phyloP scores from a whole-genome alignment of 352 stramenopile genomes.

The Poterioochromonas sp. region DNA sequence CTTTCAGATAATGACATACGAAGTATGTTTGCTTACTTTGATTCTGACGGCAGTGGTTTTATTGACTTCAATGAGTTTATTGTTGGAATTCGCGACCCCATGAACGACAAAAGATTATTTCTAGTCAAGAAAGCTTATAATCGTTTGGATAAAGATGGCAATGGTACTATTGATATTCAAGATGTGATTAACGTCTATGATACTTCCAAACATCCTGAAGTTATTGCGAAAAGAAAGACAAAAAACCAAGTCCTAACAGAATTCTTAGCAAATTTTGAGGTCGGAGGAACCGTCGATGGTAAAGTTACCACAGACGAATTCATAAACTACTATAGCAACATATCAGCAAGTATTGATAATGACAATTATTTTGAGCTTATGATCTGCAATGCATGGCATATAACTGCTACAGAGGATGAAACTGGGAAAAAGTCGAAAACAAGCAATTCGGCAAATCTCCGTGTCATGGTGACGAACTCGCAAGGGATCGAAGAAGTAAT shows the following conservation, averaged over 20 bases:
- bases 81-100: slow-evolving; percentile 59
- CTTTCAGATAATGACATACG: slow-evolving; percentile 18
- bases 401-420: slow-evolving; percentile 62
- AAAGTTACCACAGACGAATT: slow-evolving; percentile 66
- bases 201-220: slow-evolving; percentile 66
- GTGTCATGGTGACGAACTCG: slow-evolving; percentile 53
- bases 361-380: slow-evolving; percentile 84
- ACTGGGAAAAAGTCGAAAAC: no score
- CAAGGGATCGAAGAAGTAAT: slow-evolving; percentile 47
- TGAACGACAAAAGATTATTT: slow-evolving; percentile 62
- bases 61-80: slow-evolving; percentile 74
- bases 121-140: slow-evolving; percentile 64
- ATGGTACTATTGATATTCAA: slow-evolving; percentile 58
- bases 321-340: slow-evolving; percentile 73
- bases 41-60: slow-evolving; percentile 60
- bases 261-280: slow-evolving; percentile 65
- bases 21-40: slow-evolving; percentile 64
- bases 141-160: slow-evolving; percentile 60
- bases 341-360: slow-evolving; percentile 72
- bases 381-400: slow-evolving; percentile 66
- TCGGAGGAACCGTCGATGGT: slow-evolving; percentile 36
- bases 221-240: slow-evolving; percentile 60
- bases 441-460: slow-evolving; percentile 57
- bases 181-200: slow-evolving; percentile 66
- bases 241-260: slow-evolving; percentile 62